Evolutionary conservation across 148 eudicot species (phyloP), one percentile per base, ranked within the genome.

Genomic region (Salicornia ramosissima): DNA sequence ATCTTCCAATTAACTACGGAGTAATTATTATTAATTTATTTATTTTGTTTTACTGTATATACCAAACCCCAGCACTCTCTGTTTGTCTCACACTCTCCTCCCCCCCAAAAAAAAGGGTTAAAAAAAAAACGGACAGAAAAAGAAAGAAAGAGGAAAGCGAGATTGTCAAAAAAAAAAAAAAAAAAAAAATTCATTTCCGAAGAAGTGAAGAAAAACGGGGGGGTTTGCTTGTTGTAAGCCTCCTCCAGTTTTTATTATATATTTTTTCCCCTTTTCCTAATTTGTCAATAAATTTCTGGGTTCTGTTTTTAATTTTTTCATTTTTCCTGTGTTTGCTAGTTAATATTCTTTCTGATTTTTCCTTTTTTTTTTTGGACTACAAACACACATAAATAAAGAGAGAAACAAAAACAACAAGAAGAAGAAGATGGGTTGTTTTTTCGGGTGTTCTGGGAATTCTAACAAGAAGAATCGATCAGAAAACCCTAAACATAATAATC

Each of bases 391-490:
- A 67, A 18, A n/a, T 43, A 49, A 46, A 67, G 29, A 54, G 21
- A 67, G 25, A n/a, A 49, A 13, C 10, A 18, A 19, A 39, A 22
- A 15, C n/a, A 25, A 39, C 19, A 39, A 63, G 16, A 29, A 19
- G 24, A 57, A 13, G 26, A 33, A 47, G 33, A 73, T 73, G 76
- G 55, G 65, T 40, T 73, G 76, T 45, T 54, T 73, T 6, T 65
- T 65, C 55, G 70, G 76, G 24, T 70, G 79, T 70, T 54, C 59
- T 46, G 70, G 65, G 1, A 64, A 70, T 76, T 34, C 70, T 54
- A 57, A 46, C 57, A 76, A 76, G 10, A 76, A 56, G 18, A 76
- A 76, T 42, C 42, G 49, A 70, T 76, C 65, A 30, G 70, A 69
- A 6, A 75, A 62, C 16, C 53, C 45, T 42, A 39, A 29, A 26